Base-by-base conservation (phyloP, 441 rosid species). In the Hura crepitans region DNA sequence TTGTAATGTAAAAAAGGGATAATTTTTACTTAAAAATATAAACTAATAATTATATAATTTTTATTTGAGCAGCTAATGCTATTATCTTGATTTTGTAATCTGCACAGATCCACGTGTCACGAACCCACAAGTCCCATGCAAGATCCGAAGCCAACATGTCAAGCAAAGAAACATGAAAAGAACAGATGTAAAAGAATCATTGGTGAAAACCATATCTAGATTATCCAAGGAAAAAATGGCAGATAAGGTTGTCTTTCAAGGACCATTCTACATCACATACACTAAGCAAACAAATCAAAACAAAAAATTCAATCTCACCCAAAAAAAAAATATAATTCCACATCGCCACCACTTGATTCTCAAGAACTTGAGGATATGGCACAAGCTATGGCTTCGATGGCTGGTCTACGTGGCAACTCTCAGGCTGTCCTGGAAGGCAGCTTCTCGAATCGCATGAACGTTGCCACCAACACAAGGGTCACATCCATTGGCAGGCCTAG, bases 341-440 rank as follows among this genome's bases (percentile, higher is more conserved):
- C 45, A 37, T 33, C 33, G 30, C 62, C 58, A 58, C 22, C 37
- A 31, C 35, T 65, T 67, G 45, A 56, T 37, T 55, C 9, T 20
- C 47, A 39, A 62, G 39, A 31, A 18, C 4, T 1, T 9, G 27
- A 18, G 18, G 55, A 70, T 57, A 86, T 91, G 96, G 95, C 92
- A 67, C 92, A 89, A 50, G 85, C 96, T 58, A 66, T 90, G 86
- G 90, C 97, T 35, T 93, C 96, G 5, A 89, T 88, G 91, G 81
- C 83, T 60, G 85, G 97, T 59, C 72, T 92, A 70, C 87, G 84
- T 73, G 89, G 88, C 72, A 66, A 86, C 39, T 85, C 92, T 51
- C 91, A 77, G 73, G 86, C 84, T 3, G 87, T 80, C 12, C 84
- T 85, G 8, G 96, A 91, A 78, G 89, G 95, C 28, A 91, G 88